Evolutionary conservation across 352 stramenopile genomes (phyloP).

Genomic region (Sclerospora graminicola): DNA sequence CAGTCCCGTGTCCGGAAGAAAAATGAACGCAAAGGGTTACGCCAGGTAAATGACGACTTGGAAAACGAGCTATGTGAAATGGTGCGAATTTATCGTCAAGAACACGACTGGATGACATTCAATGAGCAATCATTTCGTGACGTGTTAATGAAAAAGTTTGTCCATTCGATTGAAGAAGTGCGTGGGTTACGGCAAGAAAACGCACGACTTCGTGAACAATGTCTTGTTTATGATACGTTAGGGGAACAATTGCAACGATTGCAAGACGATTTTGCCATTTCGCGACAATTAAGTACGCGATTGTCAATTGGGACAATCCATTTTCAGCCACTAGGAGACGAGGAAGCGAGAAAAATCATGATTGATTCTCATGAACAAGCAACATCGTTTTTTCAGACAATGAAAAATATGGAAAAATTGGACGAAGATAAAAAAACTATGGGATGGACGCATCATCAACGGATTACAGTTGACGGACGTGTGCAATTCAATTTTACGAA

Average conservation of each 20-base stretch:
- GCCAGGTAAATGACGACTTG: constrained; percentile 45
- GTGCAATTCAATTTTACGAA: constrained; percentile 80
- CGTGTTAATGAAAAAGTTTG: constrained; percentile 52
- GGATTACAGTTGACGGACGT: constrained; percentile 46
- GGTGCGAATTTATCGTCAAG: constrained; percentile 23
- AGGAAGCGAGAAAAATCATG: constrained; percentile 52
- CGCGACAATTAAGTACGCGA: constrained; percentile 17
- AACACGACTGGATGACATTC: constrained; percentile 40
- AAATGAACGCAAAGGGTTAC: constrained; percentile 43
- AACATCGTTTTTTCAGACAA: constrained; percentile 60
- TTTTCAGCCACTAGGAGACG: constrained; percentile 36
- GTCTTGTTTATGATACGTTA: constrained; percentile 51
- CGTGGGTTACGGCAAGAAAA: constrained; percentile 33
- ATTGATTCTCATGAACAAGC: constrained; percentile 58
- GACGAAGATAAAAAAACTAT: constrained; percentile 53
- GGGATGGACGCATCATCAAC: constrained; percentile 66
- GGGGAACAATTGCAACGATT: constrained; percentile 64
- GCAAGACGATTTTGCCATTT: constrained; percentile 50
- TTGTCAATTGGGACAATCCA: constrained; percentile 53
- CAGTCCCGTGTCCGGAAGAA: constrained; percentile 76
- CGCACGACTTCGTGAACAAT: constrained; percentile 34
- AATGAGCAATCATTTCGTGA: constrained; percentile 40
- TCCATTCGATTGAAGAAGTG: constrained; percentile 68
- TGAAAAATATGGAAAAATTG: constrained; percentile 17
- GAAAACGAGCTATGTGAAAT: constrained; percentile 32